These are phyloP conservation scores for Rauvolfia tetraphylla DNA, from an alignment of 257 asterid genomes.

Conservation along the genomic window DNA sequence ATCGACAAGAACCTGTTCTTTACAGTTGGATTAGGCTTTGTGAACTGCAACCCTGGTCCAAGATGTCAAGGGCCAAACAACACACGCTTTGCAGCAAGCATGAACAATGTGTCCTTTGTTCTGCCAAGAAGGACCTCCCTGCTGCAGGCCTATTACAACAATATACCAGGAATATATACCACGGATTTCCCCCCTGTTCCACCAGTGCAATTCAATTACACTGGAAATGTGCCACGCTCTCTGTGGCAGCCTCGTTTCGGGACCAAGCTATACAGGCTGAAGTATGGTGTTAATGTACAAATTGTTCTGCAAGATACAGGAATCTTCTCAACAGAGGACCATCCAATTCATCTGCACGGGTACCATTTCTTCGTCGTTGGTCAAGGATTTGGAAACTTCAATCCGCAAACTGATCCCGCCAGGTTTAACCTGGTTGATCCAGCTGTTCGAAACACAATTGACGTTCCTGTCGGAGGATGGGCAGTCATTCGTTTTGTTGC, in stretches of 20 bases:
- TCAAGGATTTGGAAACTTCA: slow-evolving; percentile 66
- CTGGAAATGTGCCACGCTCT: slow-evolving; percentile 48
- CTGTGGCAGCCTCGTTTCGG: slow-evolving; percentile 52
- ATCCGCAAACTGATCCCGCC: slow-evolving; percentile 36
- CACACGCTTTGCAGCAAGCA: slow-evolving; percentile 56
- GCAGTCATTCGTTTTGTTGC: slow-evolving; percentile 58
- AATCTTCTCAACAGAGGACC: slow-evolving; percentile 56
- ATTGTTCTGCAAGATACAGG: slow-evolving; percentile 62
- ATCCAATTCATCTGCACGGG: slow-evolving; percentile 64
- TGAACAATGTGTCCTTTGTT: slow-evolving; percentile 57
- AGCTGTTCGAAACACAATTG: slow-evolving; percentile 51
- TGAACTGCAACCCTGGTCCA: slow-evolving; percentile 52
- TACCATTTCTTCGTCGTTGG: slow-evolving; percentile 64
- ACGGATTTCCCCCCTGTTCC: slow-evolving; percentile 56
- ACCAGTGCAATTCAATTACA: slow-evolving; percentile 46
- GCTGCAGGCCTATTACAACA: slow-evolving; percentile 58
- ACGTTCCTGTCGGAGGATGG: slow-evolving; percentile 72
- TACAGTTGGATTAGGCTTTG: slow-evolving; percentile 59
- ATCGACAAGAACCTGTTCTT: slow-evolving; percentile 52
- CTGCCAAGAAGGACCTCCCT: slow-evolving; percentile 44
- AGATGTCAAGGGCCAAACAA: slow-evolving; percentile 64
- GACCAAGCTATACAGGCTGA: slow-evolving; percentile 51
- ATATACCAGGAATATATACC: slow-evolving; percentile 47
- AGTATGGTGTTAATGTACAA: slow-evolving; percentile 47
- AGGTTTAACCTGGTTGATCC: slow-evolving; percentile 62